Evolutionary conservation across 306 rosid genomes (phyloP).

Genomic region (Fagus crenata): DNA sequence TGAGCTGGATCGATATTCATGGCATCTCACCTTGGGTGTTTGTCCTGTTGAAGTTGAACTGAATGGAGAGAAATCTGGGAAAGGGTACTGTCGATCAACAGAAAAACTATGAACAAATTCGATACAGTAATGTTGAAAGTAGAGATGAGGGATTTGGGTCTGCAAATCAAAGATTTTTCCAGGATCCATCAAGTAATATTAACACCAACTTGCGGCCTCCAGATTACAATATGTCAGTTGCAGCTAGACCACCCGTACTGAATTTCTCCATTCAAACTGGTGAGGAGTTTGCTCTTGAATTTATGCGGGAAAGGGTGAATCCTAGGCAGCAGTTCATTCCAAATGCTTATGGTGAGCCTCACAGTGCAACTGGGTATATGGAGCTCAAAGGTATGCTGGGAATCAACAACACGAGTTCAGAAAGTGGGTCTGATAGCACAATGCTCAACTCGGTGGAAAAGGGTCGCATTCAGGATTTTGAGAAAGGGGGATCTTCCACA

Average conservation of each 20-base stretch:
- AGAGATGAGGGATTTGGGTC: slow-evolving; percentile 55
- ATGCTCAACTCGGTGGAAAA: slow-evolving; percentile 50
- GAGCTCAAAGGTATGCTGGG: slow-evolving; percentile 58
- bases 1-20: slow-evolving; percentile 12
- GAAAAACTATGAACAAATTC: slow-evolving; percentile 39
- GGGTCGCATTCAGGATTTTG: slow-evolving; percentile 48
- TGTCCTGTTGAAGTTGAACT: slow-evolving; percentile 19
- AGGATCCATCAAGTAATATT: slow-evolving; percentile 45
- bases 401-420: slow-evolving; percentile 58
- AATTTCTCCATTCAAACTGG: slow-evolving; percentile 91
- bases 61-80: slow-evolving; percentile 31
- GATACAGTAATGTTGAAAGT: slow-evolving; percentile 46
- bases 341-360: slow-evolving; percentile 55
- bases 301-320: slow-evolving; percentile 85
- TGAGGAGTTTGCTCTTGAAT: slow-evolving; percentile 86
- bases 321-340: slow-evolving; percentile 57
- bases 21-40: slow-evolving; percentile 22
- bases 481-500: slow-evolving; percentile 48
- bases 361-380: slow-evolving; percentile 52
- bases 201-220: slow-evolving; percentile 58
- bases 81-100: slow-evolving; percentile 39
- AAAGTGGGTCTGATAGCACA: slow-evolving; percentile 57
- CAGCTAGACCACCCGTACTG: slow-evolving; percentile 58
- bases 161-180: slow-evolving; percentile 48
- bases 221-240: slow-evolving; percentile 47